Conservation (phyloP, 2,329 filamentous ascomycete genomes). For the Claviceps spartinae region DNA sequence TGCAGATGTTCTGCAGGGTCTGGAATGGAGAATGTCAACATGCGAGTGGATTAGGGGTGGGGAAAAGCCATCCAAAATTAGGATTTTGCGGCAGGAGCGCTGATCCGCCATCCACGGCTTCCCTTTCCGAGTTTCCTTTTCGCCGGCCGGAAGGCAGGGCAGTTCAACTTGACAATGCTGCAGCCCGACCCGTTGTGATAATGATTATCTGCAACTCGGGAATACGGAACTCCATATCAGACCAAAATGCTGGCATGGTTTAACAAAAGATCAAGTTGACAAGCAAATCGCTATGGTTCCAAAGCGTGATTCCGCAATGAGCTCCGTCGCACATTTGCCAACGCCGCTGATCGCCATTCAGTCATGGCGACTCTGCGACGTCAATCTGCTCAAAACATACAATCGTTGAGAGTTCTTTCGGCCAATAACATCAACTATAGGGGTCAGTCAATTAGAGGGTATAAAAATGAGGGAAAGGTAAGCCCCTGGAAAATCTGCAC, state of each 20-base stretch:
- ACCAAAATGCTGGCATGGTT: neutral
- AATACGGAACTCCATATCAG: too few species aligned
- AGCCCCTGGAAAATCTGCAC: too few species aligned
- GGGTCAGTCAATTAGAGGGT: too few species aligned
- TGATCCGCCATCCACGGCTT: neutral
- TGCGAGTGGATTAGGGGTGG: too few species aligned
- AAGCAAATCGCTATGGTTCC: neutral
- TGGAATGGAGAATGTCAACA: too few species aligned
- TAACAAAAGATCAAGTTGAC: neutral
- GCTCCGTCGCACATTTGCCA: too few species aligned
- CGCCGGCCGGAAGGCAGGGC: neutral
- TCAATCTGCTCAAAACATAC: neutral
- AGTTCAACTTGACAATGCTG: neutral
- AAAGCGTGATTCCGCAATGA: neutral
- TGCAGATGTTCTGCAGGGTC: neutral
- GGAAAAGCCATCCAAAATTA: neutral
- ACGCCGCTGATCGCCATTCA: neutral
- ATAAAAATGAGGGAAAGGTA: too few species aligned
- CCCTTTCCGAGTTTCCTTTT: neutral
- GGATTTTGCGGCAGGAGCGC: neutral
- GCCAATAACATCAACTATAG: neutral
- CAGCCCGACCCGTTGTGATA: neutral
- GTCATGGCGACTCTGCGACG: neutral
- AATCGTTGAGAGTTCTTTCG: neutral
- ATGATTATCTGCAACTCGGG: too few species aligned